These are phyloP conservation scores for Trichomonas tenax DNA, from an alignment of 208 protist genomes.

Conservation along the genomic window DNA sequence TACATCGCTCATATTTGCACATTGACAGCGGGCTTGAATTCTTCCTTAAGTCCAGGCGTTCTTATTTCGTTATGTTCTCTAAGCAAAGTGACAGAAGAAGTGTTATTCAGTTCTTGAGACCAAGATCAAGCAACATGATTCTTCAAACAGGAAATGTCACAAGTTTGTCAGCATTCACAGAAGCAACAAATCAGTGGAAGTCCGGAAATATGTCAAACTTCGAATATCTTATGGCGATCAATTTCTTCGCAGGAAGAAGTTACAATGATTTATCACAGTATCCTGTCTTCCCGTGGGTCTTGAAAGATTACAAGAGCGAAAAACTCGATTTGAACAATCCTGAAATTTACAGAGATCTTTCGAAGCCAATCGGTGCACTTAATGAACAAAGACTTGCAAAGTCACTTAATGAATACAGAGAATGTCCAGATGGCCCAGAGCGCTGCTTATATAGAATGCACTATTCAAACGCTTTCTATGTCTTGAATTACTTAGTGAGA, in stretches of 20 bases:
- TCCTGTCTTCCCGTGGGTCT: slow-evolving; percentile 40
- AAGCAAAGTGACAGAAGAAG: neutral
- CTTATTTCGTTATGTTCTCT: neutral
- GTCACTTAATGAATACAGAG: neutral
- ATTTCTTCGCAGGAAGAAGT: neutral
- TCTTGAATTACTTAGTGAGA: slow-evolving; percentile 32
- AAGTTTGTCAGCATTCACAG: neutral
- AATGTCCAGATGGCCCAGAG: neutral
- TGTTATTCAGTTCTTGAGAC: neutral
- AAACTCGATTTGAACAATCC: neutral
- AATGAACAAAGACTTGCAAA: neutral
- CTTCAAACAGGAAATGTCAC: neutral
- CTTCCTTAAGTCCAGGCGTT: neutral
- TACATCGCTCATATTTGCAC: neutral
- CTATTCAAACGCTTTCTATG: slow-evolving; percentile 34
- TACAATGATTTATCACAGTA: slow-evolving; percentile 14
- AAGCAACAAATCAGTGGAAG: neutral
- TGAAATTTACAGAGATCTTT: slow-evolving; percentile 11
- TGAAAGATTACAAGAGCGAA: slow-evolving; percentile 34
- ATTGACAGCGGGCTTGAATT: neutral
- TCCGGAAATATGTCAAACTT: neutral
- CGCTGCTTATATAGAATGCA: slow-evolving; percentile 20
- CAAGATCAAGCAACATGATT: neutral
- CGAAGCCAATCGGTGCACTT: slow-evolving; percentile 23
- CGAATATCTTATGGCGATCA: neutral